Base-by-base conservation (phyloP, 768 basidiomycete species). In the Guyanaporus albipodus region DNA sequence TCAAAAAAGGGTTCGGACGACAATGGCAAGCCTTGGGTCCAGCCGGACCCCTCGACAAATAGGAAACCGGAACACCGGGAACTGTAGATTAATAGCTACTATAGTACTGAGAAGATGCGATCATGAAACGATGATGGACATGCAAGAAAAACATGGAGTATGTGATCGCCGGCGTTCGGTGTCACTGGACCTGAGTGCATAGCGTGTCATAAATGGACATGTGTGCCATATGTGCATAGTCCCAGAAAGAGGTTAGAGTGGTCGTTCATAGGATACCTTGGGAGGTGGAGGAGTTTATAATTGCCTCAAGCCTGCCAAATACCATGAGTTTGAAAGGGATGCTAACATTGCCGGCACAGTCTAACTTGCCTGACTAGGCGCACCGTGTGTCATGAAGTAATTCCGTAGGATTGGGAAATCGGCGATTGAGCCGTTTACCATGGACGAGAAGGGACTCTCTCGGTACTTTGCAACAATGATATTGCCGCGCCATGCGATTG, bases 351-450 rank as follows among this genome's bases (percentile, higher is more conserved):
- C 44, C 48, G 44, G 48, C 61, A 49, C 44, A 55, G 54, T 60
- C 40, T 52, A 71, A 69, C 64, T 67, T 62, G 53, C 62, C 57
- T 67, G 63, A 42, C 55, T 46, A 44, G 82, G 79, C 11, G 76
- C 75, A 24, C 74, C 75, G 59, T 85, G 83, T 33, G 79, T 85
- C 57, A 80, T 69, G 46, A 91, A 77, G 62, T 82, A 88, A 62
- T 91, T 91, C 62, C 86, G 83, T 50, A 91, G 64, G 52, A 91
- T 78, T 3, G 88, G 84, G 53, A 88, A 91, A 59, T 90, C 88
- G 29, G 87, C 82, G 77, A 88, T 89, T n/a, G 84, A 80, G 19
- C 79, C 80, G 59, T 88, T 74, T 18, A 81, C 78, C 78, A 90
- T 78, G 28, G 65, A 67, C 2, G 69, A 65, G 61, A 73, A 77